Conservation (phyloP, 768 basidiomycete species). For the Panellus pusillus region DNA sequence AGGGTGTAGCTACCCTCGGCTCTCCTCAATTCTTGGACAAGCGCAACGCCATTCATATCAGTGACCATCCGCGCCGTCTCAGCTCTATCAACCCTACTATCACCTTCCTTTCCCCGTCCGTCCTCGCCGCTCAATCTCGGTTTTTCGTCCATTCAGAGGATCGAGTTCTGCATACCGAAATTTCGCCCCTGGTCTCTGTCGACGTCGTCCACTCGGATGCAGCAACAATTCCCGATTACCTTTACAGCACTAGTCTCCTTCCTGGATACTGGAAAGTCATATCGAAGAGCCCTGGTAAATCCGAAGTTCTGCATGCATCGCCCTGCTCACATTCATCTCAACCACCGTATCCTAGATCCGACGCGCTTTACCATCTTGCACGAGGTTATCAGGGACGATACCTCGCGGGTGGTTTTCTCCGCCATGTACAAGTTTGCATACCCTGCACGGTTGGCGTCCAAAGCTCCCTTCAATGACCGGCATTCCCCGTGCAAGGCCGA, state of each 20-base stretch:
- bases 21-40: slow-evolving; percentile 12
- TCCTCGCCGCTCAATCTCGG: slow-evolving; percentile 50
- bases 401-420: slow-evolving; percentile 45
- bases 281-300: slow-evolving; percentile 49
- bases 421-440: slow-evolving; percentile 60
- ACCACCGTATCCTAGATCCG: slow-evolving; percentile 47
- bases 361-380: slow-evolving; percentile 66
- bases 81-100: slow-evolving; percentile 66
- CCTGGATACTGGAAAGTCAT: slow-evolving; percentile 66
- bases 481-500: too few relatives aligned
- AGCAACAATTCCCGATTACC: slow-evolving; percentile 26
- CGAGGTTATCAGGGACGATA: slow-evolving; percentile 47
- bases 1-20: slow-evolving; percentile 8
- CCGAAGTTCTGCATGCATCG: neutral
- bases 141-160: slow-evolving; percentile 55
- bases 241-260: slow-evolving; percentile 61
- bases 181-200: slow-evolving; percentile 34
- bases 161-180: slow-evolving; percentile 52
- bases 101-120: slow-evolving; percentile 53
- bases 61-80: slow-evolving; percentile 51
- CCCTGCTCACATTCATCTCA: slow-evolving; percentile 2
- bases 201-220: slow-evolving; percentile 26
- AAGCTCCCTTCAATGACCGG: too few relatives aligned
- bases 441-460: slow-evolving; percentile 10
- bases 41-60: slow-evolving; percentile 33